phyloP scores from a whole-genome alignment of 306 rosid species.

The Rosa multiflora region DNA sequence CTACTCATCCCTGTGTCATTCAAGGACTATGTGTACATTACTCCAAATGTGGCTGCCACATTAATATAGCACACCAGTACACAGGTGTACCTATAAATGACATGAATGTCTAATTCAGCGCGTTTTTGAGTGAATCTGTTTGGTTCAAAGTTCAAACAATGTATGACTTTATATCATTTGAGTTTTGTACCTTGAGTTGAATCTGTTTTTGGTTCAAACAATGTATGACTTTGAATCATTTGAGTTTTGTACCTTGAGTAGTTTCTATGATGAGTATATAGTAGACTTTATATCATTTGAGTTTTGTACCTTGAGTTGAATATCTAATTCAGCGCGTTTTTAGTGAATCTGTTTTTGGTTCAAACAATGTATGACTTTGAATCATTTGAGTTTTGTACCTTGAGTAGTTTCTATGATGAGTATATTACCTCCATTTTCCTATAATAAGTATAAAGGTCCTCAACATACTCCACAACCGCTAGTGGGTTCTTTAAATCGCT shows the following conservation, averaged over 20 bases:
- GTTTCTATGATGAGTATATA: neutral
- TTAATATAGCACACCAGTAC: too few species aligned
- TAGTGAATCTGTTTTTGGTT: neutral
- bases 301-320: neutral
- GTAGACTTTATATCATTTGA: neutral
- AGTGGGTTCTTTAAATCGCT: constrained; percentile 68
- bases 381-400: neutral
- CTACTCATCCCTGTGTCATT: too few species aligned
- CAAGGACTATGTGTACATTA: too few species aligned
- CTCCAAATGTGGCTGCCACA: too few species aligned
- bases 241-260: neutral
- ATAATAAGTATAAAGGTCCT: constrained; percentile 67
- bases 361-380: neutral
- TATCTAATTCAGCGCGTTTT: neutral
- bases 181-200: neutral
- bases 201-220: neutral
- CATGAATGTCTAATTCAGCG: neutral
- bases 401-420: too few species aligned
- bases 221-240: neutral
- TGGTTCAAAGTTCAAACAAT: neutral
- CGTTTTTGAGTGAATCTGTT: neutral
- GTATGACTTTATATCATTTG: neutral
- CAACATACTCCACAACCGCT: constrained; percentile 78
- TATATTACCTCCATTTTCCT: constrained; percentile 69
- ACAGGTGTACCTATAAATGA: too few species aligned